Conservation (phyloP, 106 monocot genomes). For the Platanthera zijinensis region DNA sequence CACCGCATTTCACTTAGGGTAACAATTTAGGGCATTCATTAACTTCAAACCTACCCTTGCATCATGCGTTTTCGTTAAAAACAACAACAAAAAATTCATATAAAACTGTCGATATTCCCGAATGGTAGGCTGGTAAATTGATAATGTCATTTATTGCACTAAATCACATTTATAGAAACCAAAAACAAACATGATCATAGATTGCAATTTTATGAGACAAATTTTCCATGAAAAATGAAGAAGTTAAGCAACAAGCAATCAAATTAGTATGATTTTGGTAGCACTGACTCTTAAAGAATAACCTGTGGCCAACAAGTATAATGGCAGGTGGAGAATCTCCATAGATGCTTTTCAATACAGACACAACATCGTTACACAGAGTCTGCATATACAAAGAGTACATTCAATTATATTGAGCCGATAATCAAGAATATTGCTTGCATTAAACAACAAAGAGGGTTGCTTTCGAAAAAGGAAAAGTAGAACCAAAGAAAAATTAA, state of each 20-base stretch:
- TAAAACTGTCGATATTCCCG: neutral
- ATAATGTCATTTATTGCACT: neutral
- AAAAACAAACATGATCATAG: neutral
- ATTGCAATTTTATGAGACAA: neutral
- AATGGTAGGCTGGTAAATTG: neutral
- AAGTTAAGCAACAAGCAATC: neutral
- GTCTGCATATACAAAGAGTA: conserved; percentile 44
- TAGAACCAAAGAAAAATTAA: neutral
- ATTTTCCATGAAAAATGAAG: neutral
- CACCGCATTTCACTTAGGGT: no score
- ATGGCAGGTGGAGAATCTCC: conserved; percentile 93
- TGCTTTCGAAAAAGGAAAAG: neutral
- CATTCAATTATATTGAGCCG: neutral
- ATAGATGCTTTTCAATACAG: conserved; percentile 80
- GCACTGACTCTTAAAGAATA: neutral
- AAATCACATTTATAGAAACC: neutral
- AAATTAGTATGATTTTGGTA: neutral
- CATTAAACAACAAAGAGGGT: neutral
- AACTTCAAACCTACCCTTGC: no score
- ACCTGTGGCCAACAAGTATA: conserved; percentile 98
- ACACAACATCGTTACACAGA: conserved; percentile 73
- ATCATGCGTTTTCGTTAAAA: no score
- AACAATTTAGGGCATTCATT: no score
- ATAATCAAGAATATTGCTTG: conserved; percentile 5
- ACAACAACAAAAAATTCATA: no score